Evolutionary conservation across 148 eudicot genomes (phyloP).

Genomic region (Nepenthes mirabilis): DNA sequence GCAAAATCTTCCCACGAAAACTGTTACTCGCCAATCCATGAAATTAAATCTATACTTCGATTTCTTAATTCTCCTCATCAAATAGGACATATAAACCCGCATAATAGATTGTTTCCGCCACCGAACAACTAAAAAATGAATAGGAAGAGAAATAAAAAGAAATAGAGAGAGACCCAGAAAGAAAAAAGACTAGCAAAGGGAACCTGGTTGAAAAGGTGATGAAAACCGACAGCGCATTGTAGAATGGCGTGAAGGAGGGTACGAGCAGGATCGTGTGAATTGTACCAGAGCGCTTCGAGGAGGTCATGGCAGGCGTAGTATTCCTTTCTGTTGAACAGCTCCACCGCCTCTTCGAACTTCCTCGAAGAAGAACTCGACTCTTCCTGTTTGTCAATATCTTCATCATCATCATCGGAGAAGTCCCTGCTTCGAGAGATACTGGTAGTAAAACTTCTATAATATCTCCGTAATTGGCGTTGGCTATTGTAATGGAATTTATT

Average conservation of each 20-base stretch:
- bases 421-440: neutral
- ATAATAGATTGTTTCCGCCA: too few species aligned
- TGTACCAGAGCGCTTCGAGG: slow-evolving; percentile 62
- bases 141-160: too few species aligned
- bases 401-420: slow-evolving; percentile 10
- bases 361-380: neutral
- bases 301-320: slow-evolving; percentile 75
- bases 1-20: too few species aligned
- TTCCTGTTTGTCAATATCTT: slow-evolving; percentile 5
- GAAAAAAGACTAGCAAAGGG: neutral
- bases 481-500: neutral
- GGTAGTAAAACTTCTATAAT: neutral
- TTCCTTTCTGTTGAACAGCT: slow-evolving; percentile 50
- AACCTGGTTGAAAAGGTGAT: slow-evolving; percentile 83
- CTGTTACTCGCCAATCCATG: too few species aligned
- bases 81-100: too few species aligned
- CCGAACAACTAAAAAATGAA: too few species aligned
- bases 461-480: neutral
- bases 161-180: neutral
- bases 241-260: slow-evolving; percentile 64
- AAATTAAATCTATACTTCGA: too few species aligned
- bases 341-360: slow-evolving; percentile 51
- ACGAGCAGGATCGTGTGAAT: slow-evolving; percentile 46
- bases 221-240: slow-evolving; percentile 79
- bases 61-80: too few species aligned